Base-by-base conservation (phyloP, 2,329 filamentous ascomycete genomes). In the Beauveria scarabaeidicola region DNA sequence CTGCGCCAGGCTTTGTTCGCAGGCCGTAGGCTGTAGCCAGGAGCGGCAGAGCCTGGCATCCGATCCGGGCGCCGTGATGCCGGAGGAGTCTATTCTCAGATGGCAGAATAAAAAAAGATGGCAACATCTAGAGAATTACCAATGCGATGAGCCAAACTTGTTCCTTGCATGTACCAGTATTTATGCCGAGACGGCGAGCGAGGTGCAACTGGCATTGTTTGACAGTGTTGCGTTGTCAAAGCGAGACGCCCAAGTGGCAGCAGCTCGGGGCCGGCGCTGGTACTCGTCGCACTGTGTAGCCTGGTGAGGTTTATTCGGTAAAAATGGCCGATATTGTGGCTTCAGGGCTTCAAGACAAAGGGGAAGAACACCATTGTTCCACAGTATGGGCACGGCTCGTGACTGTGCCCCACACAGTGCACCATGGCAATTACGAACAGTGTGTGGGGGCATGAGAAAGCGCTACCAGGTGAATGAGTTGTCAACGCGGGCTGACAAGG, bases 361-460 rank as follows among this genome's bases (percentile, higher is more conserved):
- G 10, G n/a, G 17, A 23, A 38, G 27, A 36, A 27, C 19, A 21
- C 7, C 7, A 19, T 32, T n/a, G 43, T 44, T 48, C 43, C 32
- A 56, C 53, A 56, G 53, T 48, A 27, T n/a, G 32, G 32, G 13
- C 29, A 40, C 29, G 10, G 43, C 27, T 27, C 17, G 43, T 29
- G 43, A 47, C 43, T 25, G 21, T 21, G 27, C 32, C 53, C 53
- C 53, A 48, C 53, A 56, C 53, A 56, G 53, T 56, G 38, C 44
- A 19, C 19, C n/a, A 11, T 36, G 48, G 10, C 11, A 19, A 4
- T 10, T 25, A 29, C 25, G 17, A 25, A 10, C 29, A 25, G 19
- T 53, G 53, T 38, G 53, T 44, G 43, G 53, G 43, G 9, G 17
- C 19, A 19, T 8, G 46, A 44, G 44, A 21, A 3, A 48, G 21